Percentiles rank a stretch among this genome's conserved stretches.
Evolutionary conservation across 495 filamentous ascomycete species (phyloP).

Genomic region (Filosporella fistucella): DNA sequence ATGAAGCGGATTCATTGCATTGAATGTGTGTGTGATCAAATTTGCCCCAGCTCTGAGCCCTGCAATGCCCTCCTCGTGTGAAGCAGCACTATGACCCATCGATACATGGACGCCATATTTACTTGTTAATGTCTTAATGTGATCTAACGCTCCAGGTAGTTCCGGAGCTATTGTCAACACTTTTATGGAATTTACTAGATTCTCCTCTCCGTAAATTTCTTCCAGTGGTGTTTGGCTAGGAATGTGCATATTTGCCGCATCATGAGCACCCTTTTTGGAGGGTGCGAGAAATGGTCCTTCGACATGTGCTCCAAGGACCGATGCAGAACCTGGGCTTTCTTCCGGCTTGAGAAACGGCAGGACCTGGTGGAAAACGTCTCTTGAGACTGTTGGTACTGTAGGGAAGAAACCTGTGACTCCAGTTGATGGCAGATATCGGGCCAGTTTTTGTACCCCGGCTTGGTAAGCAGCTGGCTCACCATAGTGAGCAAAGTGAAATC

Average conservation of each 20-base stretch:
- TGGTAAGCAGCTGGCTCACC: constrained; percentile 47
- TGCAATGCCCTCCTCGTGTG: constrained; percentile 50
- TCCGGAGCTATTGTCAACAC: constrained; percentile 21
- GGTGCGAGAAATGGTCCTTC: constrained; percentile 63
- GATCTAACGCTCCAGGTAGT: constrained; percentile 40
- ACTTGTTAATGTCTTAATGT: constrained; percentile 41
- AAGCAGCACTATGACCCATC: constrained; percentile 60
- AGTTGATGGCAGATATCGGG: constrained; percentile 49
- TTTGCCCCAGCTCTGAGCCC: constrained; percentile 53
- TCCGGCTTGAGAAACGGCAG: constrained; percentile 56
- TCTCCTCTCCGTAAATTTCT: constrained; percentile 51
- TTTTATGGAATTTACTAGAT: constrained; percentile 29
- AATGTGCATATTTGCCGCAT: constrained; percentile 46
- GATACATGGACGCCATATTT: constrained; percentile 46
- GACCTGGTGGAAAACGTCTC: constrained; percentile 55
- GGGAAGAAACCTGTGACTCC: constrained; percentile 58
- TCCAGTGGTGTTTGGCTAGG: constrained; percentile 39
- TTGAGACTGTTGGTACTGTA: constrained; percentile 53
- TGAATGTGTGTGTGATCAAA: constrained; percentile 66
- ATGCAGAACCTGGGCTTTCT: constrained; percentile 44
- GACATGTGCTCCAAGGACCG: constrained; percentile 61
- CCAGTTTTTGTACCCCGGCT: constrained; percentile 49
- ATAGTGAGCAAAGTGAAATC: constrained; percentile 61
- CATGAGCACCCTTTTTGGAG: constrained; percentile 53
- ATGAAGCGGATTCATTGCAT: constrained; percentile 64